A percentile compares a stretch with the other conserved stretches of the same genome.
These are phyloP conservation scores for Pyracantha coccinea DNA, from an alignment of 331 rosid genomes.

Conservation along the genomic window DNA sequence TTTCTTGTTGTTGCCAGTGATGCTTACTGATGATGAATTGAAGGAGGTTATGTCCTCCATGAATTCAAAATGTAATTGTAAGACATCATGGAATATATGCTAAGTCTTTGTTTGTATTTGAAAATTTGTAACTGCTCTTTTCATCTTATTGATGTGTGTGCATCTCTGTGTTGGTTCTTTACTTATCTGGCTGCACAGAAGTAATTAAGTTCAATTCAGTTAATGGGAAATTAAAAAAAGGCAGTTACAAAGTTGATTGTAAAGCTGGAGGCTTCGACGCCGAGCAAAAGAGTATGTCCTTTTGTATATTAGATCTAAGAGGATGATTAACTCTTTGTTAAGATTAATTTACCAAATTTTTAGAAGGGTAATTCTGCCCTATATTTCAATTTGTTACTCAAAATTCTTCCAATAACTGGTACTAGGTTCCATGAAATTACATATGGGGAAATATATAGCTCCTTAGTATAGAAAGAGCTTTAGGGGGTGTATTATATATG, in stretches of 20 bases:
- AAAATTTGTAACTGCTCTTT: not conserved
- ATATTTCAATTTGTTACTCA: too few relatives aligned
- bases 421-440: too few relatives aligned
- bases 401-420: too few relatives aligned
- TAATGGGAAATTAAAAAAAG: not conserved
- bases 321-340: not conserved
- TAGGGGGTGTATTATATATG: too few relatives aligned
- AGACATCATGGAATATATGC: not conserved
- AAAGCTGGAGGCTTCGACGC: not conserved
- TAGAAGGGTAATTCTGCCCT: not conserved
- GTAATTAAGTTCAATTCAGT: not conserved
- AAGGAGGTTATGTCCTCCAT: not conserved
- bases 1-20: not conserved
- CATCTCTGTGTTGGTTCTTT: not conserved
- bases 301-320: not conserved
- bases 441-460: too few relatives aligned
- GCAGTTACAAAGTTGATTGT: not conserved
- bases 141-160: not conserved
- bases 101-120: not conserved
- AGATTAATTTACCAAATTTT: not conserved
- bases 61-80: not conserved
- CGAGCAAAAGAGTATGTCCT: not conserved
- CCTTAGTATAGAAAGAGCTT: too few relatives aligned
- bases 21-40: not conserved
- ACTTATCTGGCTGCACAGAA: not conserved